These are phyloP conservation scores for Fagus sylvatica DNA, from an alignment of 306 rosid genomes.

Conservation along the genomic window DNA sequence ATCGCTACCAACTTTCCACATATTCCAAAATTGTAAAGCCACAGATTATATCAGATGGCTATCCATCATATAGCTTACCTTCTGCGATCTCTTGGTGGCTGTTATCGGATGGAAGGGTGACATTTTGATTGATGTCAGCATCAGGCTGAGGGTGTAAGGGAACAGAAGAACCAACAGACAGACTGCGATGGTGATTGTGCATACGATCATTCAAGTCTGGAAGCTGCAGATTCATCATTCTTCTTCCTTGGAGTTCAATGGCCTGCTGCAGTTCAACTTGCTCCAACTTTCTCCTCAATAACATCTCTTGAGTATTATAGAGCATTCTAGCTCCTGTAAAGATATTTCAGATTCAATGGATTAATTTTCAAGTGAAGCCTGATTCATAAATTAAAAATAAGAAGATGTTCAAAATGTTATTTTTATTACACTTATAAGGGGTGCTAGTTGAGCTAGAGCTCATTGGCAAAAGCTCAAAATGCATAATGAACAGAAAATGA, in stretches of 20 bases:
- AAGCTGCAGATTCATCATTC: conserved; percentile 82
- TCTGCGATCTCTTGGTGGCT: conserved; percentile 51
- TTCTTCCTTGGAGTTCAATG: conserved; percentile 79
- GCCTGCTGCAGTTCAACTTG: conserved; percentile 85
- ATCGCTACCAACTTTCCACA: conserved; percentile 12
- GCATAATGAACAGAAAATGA: background rate
- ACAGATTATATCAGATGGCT: background rate
- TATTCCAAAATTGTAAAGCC: background rate
- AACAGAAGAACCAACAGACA: conserved; percentile 62
- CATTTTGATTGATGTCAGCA: conserved; percentile 42
- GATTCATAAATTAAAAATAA: background rate
- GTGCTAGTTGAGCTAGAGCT: too few relatives aligned
- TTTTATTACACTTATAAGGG: too few relatives aligned
- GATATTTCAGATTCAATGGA: conserved; percentile 7
- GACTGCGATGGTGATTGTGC: conserved; percentile 76
- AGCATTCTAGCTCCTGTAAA: conserved; percentile 67
- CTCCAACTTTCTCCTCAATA: conserved; percentile 71
- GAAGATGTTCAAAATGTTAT: too few relatives aligned
- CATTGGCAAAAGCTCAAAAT: background rate
- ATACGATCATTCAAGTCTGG: conserved; percentile 71
- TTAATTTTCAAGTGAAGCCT: background rate
- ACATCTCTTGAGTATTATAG: conserved; percentile 60
- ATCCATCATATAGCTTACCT: conserved; percentile 43
- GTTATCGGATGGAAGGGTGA: conserved; percentile 48
- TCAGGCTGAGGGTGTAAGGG: conserved; percentile 49